phyloP scores from a whole-genome alignment of 75 land plant species.

The Picea sitchensis region DNA sequence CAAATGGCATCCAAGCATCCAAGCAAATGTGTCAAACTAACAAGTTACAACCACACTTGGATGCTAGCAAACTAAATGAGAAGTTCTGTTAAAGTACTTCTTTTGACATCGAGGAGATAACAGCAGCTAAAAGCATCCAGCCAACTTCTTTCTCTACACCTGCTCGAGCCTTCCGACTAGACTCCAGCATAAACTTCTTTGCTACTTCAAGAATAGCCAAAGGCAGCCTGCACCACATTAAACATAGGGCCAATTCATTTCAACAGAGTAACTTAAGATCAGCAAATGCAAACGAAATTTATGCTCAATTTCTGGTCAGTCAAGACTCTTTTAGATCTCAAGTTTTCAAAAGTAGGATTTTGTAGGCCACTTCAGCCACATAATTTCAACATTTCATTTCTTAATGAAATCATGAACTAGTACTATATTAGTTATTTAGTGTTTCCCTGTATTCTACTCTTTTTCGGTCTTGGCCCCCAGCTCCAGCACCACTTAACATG shows the following conservation, averaged over 20 bases:
- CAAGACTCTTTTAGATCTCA: background rate
- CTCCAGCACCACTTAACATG: too few relatives aligned
- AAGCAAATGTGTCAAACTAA: background rate
- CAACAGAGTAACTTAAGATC: background rate
- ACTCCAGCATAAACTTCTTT: constrained; percentile 67
- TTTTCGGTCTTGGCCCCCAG: too few relatives aligned
- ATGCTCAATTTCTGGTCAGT: too few relatives aligned
- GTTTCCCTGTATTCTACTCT: too few relatives aligned
- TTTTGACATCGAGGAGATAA: constrained; percentile 85
- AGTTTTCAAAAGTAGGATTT: background rate
- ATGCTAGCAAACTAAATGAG: background rate
- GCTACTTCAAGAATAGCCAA: constrained; percentile 74
- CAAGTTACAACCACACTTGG: background rate
- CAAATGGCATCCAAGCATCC: background rate
- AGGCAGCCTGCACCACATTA: constrained; percentile 66
- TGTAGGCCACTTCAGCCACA: background rate
- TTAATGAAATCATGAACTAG: background rate
- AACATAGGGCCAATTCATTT: background rate
- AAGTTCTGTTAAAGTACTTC: constrained; percentile 49
- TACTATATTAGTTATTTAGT: background rate
- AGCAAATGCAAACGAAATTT: background rate
- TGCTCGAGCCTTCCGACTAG: constrained; percentile 62
- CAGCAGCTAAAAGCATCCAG: constrained; percentile 85
- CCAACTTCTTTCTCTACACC: constrained; percentile 86
- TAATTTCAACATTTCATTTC: background rate